Percentiles rank a stretch among this genome's conserved stretches.
phyloP scores from a whole-genome alignment of 352 stramenopile species.

The Globisporangium megalacanthum region DNA sequence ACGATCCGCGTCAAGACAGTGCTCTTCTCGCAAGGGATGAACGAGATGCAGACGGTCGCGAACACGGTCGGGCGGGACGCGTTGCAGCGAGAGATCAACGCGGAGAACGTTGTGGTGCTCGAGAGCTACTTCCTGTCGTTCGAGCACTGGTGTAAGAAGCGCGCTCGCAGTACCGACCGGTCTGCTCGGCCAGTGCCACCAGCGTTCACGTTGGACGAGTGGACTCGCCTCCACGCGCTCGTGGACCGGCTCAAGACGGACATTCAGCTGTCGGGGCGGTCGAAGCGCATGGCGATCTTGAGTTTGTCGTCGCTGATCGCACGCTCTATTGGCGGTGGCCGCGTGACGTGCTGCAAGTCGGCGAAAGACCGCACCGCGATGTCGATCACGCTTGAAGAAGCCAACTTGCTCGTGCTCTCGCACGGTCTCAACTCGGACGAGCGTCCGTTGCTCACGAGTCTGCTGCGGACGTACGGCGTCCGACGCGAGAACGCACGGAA shows the following conservation, averaged over 20 bases:
- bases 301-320: conserved; percentile 69
- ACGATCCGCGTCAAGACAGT: conserved; percentile 66
- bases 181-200: conserved; percentile 1
- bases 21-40: conserved; percentile 88
- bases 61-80: conserved; percentile 80
- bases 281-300: conserved; percentile 79
- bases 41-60: conserved; percentile 91
- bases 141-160: conserved; percentile 30
- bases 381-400: conserved; percentile 94
- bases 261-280: conserved; percentile 43
- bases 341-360: conserved; percentile 96
- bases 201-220: conserved; percentile 25
- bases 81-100: conserved; percentile 82
- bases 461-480: conserved; percentile 72
- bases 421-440: conserved; percentile 52
- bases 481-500: conserved; percentile 82
- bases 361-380: conserved; percentile 97
- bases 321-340: conserved; percentile 81
- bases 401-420: conserved; percentile 50
- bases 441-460: conserved; percentile 48
- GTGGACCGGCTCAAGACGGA: conserved; percentile 31
- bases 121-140: conserved; percentile 50
- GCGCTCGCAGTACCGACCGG: conserved; percentile 3
- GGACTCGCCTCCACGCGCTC: conserved; percentile 26
- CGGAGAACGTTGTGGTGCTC: conserved; percentile 56